phyloP scores from a whole-genome alignment of 1,139 yeast species.

The Protomyces macrosporus region DNA sequence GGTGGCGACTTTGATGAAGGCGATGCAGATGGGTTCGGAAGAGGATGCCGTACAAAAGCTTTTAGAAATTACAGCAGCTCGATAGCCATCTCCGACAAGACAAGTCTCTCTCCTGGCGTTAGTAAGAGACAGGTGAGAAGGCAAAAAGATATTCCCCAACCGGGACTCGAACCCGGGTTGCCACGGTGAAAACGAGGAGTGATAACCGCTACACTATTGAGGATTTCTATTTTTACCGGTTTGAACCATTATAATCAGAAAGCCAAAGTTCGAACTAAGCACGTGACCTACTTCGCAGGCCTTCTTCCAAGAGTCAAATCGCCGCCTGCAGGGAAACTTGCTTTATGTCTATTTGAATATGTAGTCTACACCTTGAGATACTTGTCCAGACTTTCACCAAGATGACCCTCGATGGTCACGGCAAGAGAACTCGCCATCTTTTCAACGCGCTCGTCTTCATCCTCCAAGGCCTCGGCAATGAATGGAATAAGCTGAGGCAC shows the following conservation, averaged over 20 bases:
- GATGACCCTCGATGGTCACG: constrained; percentile 80
- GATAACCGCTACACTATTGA: background rate
- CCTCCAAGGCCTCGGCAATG: constrained; percentile 90
- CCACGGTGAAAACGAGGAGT: background rate
- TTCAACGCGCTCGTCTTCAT: constrained; percentile 91
- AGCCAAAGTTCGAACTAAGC: too few species aligned
- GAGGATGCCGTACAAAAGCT: background rate
- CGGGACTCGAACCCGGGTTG: background rate
- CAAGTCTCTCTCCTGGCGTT: too few species aligned
- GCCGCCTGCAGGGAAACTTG: too few species aligned
- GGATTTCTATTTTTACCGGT: background rate
- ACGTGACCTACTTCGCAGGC: too few species aligned
- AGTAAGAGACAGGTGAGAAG: background rate
- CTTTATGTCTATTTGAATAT: too few species aligned
- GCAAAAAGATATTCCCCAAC: background rate
- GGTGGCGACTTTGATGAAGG: background rate
- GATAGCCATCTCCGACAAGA: too few species aligned
- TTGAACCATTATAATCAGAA: too few species aligned
- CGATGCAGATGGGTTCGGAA: background rate
- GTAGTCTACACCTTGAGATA: constrained; percentile 47
- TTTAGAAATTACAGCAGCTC: too few species aligned
- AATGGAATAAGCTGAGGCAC: constrained; percentile 93
- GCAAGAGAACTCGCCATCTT: constrained; percentile 91
- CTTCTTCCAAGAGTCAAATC: too few species aligned
- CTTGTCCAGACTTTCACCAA: constrained; percentile 92